These are phyloP conservation scores for Teratosphaeriaceae sp. DNA, from an alignment of 2,329 filamentous ascomycete species.

Conservation along the genomic window DNA sequence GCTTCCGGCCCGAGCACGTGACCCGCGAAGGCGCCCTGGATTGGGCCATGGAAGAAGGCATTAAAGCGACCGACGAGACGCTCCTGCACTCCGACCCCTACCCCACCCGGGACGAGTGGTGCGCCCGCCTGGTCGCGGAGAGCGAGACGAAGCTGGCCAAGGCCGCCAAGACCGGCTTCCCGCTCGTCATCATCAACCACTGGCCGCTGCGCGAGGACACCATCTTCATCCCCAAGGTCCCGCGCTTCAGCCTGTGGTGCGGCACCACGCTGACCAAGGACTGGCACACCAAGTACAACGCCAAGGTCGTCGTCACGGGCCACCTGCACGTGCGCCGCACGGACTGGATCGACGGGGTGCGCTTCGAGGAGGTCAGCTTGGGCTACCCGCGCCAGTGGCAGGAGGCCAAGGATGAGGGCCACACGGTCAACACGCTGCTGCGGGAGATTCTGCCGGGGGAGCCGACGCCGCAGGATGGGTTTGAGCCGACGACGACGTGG, in stretches of 20 bases:
- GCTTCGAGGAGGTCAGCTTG: constrained; percentile 42
- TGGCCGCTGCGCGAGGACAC: constrained; percentile 42
- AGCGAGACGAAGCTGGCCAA: constrained; percentile 35
- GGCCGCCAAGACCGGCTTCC: constrained; percentile 23
- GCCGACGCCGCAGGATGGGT: constrained; percentile 6
- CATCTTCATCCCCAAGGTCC: constrained; percentile 36
- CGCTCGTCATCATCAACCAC: constrained; percentile 39
- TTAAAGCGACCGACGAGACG: constrained; percentile 41
- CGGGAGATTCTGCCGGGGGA: constrained; percentile 41
- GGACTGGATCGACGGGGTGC: constrained; percentile 40
- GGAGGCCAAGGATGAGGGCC: constrained; percentile 34
- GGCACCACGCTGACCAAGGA: constrained; percentile 42
- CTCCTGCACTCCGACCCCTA: constrained; percentile 42
- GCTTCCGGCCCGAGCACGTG: constrained; percentile 47
- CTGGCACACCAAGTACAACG: constrained; percentile 41
- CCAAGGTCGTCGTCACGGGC: constrained; percentile 41
- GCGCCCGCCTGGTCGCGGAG: constrained; percentile 34
- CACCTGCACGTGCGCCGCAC: constrained; percentile 42
- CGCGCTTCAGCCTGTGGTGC: constrained; percentile 42
- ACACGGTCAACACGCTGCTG: constrained; percentile 40
- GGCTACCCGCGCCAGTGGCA: constrained; percentile 45
- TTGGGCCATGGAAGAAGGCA: constrained; percentile 41
- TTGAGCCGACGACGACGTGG: constrained; percentile 14
- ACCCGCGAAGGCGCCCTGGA: constrained; percentile 41
- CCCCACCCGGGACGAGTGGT: constrained; percentile 39